phyloP scores from a whole-genome alignment of 1,284 basidiomycete species.

The Ganoderma lingzhi region DNA sequence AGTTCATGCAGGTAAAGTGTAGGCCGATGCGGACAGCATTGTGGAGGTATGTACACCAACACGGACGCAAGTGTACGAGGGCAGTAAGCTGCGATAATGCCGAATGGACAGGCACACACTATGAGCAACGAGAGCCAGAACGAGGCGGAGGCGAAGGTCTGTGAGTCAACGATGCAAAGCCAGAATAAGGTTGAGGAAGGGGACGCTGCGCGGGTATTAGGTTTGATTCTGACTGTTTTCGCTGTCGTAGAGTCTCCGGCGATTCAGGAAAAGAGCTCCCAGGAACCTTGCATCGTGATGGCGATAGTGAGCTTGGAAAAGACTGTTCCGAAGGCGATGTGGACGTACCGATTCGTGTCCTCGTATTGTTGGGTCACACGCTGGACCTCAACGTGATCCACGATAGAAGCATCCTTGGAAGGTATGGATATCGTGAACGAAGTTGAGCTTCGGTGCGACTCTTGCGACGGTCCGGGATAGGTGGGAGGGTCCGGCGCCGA shows the following conservation, averaged over 20 bases:
- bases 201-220: conserved; percentile 7
- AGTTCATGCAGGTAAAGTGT: background rate
- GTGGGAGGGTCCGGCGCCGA: background rate
- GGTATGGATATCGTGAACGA: conserved; percentile 26
- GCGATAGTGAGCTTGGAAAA: conserved; percentile 9
- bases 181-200: background rate
- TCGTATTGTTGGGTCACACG: conserved; percentile 68
- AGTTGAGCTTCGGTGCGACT: conserved; percentile 5
- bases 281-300: conserved; percentile 48
- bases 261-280: conserved; percentile 66
- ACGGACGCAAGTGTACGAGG: background rate
- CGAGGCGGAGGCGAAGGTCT: background rate
- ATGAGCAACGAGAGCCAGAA: background rate
- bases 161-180: background rate
- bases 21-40: background rate
- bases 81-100: background rate
- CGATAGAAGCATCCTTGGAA: conserved; percentile 19
- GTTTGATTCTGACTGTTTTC: conserved; percentile 4
- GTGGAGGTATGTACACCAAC: background rate
- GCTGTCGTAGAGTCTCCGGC: conserved; percentile 54
- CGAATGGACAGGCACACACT: no score
- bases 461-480: conserved; percentile 4
- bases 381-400: conserved; percentile 45
- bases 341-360: conserved; percentile 64
- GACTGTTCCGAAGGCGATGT: conserved; percentile 8